These are phyloP conservation scores for Lactarius hengduanensis DNA, from an alignment of 768 basidiomycete species.

Conservation along the genomic window DNA sequence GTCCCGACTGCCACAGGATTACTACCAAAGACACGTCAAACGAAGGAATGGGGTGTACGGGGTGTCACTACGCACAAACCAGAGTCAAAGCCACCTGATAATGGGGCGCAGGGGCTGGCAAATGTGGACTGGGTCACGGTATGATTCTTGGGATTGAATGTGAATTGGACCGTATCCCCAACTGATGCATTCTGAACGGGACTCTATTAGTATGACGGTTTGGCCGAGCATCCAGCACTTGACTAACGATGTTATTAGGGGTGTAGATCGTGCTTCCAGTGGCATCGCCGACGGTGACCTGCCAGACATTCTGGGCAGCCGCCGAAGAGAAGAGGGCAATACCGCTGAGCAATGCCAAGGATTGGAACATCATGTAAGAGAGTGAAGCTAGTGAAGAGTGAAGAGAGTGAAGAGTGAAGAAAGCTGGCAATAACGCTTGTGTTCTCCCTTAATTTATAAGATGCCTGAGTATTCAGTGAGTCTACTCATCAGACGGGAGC, in stretches of 20 bases:
- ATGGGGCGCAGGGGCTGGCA: conserved; percentile 31
- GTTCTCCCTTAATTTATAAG: not conserved
- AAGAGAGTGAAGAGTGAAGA: conserved; percentile 1
- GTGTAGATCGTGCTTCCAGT: conserved; percentile 6
- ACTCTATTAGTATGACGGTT: not conserved
- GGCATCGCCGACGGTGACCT: conserved; percentile 16
- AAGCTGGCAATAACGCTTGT: not conserved
- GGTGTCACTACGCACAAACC: conserved; percentile 32
- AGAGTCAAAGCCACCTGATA: conserved; percentile 32
- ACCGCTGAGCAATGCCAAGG: not conserved
- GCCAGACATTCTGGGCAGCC: not conserved
- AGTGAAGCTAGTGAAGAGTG: not conserved
- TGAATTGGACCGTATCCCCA: conserved; percentile 33
- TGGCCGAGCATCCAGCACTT: not conserved
- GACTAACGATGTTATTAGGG: conserved; percentile 15
- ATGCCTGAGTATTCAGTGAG: not conserved
- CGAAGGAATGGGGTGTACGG: too few relatives aligned
- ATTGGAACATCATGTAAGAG: conserved; percentile 9
- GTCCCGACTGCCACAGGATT: conserved; percentile 30
- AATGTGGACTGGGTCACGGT: conserved; percentile 35
- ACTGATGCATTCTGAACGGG: conserved; percentile 18
- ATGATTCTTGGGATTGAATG: conserved; percentile 35
- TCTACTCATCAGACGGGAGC: not conserved
- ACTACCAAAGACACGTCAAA: conserved; percentile 21
- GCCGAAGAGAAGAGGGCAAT: conserved; percentile 12